phyloP scores from a whole-genome alignment of 1,139 yeast species.

The Kodamaea ohmeri region DNA sequence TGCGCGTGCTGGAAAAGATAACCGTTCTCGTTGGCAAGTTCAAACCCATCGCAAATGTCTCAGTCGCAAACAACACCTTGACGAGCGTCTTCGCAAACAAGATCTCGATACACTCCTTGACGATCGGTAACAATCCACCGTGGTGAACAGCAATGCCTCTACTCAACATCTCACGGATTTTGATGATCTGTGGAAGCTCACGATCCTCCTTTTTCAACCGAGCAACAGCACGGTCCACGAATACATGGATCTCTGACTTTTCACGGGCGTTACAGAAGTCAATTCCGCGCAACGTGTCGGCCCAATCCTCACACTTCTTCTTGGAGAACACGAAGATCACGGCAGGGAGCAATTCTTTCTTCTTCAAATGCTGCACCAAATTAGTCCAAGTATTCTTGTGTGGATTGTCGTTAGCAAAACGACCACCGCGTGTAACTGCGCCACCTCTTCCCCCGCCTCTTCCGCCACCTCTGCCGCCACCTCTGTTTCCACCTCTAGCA shows the following conservation, averaged over 20 bases:
- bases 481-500: constrained; percentile 34
- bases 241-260: constrained; percentile 88
- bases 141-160: constrained; percentile 97
- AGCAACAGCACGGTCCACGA: constrained; percentile 83
- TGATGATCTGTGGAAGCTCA: constrained; percentile 84
- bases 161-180: constrained; percentile 75
- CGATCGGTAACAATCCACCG: constrained; percentile 93
- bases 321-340: constrained; percentile 93
- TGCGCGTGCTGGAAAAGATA: constrained; percentile 77
- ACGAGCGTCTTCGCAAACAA: constrained; percentile 82
- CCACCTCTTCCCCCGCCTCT: constrained; percentile 22
- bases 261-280: constrained; percentile 83
- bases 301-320: constrained; percentile 90
- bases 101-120: constrained; percentile 92
- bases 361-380: constrained; percentile 69
- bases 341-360: constrained; percentile 74
- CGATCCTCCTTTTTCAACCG: constrained; percentile 90
- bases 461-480: constrained; percentile 25
- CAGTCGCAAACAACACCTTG: constrained; percentile 93
- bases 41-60: constrained; percentile 97
- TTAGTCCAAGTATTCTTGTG: constrained; percentile 76
- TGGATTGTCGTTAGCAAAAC: constrained; percentile 61
- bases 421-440: constrained; percentile 15
- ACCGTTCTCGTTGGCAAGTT: constrained; percentile 97
- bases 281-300: constrained; percentile 67